Base-by-base conservation (phyloP, 768 basidiomycete species). In the Auriculariales sp. region DNA sequence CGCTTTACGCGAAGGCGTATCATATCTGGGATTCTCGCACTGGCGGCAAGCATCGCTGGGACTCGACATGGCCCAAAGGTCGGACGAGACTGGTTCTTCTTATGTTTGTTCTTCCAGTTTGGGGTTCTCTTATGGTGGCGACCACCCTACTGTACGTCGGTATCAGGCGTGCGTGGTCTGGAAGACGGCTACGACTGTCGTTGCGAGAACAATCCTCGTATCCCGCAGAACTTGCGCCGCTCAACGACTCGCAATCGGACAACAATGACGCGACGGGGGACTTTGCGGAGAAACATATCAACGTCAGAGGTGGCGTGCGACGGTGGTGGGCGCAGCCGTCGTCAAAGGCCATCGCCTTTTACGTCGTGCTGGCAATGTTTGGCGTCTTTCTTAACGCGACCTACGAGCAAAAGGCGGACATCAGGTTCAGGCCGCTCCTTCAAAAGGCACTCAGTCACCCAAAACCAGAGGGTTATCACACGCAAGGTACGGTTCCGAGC, bases 331-430 rank as follows among this genome's bases (percentile, higher is more conserved):
- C n/a, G n/a, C n/a, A n/a, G n/a, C n/a, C n/a, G n/a, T n/a, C n/a
- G n/a, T n/a, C n/a, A n/a, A n/a, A n/a, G n/a, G n/a, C n/a, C n/a
- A n/a, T 44, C 19, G 39, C 39, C 5, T 7, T 44, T 25, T 44
- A 44, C 39, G 19, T 24, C 19, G 39, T 25, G 7, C 39, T 44
- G 22, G 39, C 19, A 5, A 9, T 15, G 22, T 44, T 44, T 19
- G 39, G 39, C 39, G 19, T 44, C 19, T 44, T 24, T 44, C 17
- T 44, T 12, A 12, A 22, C 39, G 22, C 22, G 19, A 44, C 39
- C n/a, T 61, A 62, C 53, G 62, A 62, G 47, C 51, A 58, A 24
- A 50, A 58, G 7, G 47, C 48, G 31, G 62, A 62, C 55, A 36
- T 62, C 28, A 62, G 60, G 12, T 61, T 54, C 32, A 54, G 56